These are phyloP conservation scores for Xanthoconium purpureum DNA, from an alignment of 768 basidiomycete genomes.

Conservation along the genomic window DNA sequence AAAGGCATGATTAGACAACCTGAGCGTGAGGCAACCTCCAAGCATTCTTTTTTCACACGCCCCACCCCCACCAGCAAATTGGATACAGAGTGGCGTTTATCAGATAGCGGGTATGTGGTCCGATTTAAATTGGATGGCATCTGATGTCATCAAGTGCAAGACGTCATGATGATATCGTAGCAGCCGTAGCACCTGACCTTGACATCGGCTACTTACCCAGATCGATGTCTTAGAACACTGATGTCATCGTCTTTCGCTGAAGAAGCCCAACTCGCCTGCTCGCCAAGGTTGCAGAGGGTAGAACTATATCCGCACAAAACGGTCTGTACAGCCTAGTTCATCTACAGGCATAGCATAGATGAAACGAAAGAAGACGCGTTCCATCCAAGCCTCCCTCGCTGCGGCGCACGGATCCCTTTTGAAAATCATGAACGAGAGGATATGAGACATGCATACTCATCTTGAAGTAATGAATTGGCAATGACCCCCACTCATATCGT, in stretches of 20 bases:
- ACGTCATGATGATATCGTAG: not conserved
- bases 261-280: not conserved
- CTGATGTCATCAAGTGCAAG: not conserved
- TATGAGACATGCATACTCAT: not conserved
- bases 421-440: conserved; percentile 8
- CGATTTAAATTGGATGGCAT: not conserved
- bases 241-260: conserved; percentile 3
- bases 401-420: not conserved
- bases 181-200: too few species aligned
- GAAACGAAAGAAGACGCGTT: not conserved
- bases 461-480: not conserved
- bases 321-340: not conserved
- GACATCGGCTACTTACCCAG: not conserved
- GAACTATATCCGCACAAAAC: not conserved
- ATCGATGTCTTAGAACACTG: not conserved
- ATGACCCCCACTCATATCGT: not conserved
- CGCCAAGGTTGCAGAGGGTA: not conserved
- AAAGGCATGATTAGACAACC: not conserved
- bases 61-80: not conserved
- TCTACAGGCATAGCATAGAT: not conserved
- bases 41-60: not conserved
- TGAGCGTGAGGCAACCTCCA: not conserved
- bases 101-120: not conserved
- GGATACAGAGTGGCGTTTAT: conserved; percentile 6
- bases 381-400: not conserved